Base-by-base conservation (phyloP, 352 stramenopile species). In the Pythium volutum region DNA sequence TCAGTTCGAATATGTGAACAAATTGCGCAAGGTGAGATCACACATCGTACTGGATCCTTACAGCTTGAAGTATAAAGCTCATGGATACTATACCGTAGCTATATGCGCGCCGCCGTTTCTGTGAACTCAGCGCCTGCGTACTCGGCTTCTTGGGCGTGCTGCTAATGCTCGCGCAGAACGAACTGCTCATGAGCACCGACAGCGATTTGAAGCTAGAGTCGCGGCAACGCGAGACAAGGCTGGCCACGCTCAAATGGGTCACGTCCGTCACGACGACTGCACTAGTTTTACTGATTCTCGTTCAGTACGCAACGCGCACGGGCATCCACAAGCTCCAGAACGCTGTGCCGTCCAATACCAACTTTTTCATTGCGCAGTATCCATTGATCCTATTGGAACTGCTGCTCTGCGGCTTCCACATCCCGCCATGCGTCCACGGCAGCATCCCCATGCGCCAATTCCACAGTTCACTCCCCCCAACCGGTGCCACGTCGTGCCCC, bases 151-250 rank as follows among this genome's bases (percentile, higher is more conserved):
- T 77, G 1, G 82, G 82, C 10, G 62, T 91, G 11, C 34, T 80
- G 18, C 42, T 91, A 27, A 91, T 91, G 82, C 74, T 91, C 4
- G 69, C 59, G n/a, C 71, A 88, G 55, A 91, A 89, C 55, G 79
- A 91, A 41, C 62, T 84, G 10, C 26, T 86, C 10, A 75, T 71
- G 57, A 63, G 25, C 31, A 49, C 4, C 15, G 29, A 47, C 4
- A 27, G 16, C n/a, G 25, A 50, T 18, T 34, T 42, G 2, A 11
- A n/a, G 25, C 11, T 18, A 22, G 16, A 14, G 22, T 56, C 20
- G 4, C 51, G 14, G 2, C 38, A 25, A 20, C 61, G 47, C 20
- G 55, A 57, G 1, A 59, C 50, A 4, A 22, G 39, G 0, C 47
- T 85, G 0, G 22, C 72, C 4, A 60, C 52, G 4, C 54, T 91